Evolutionary conservation across 1,139 yeast genomes (phyloP).

Genomic region (Lodderomyces pseudojiufengensis): DNA sequence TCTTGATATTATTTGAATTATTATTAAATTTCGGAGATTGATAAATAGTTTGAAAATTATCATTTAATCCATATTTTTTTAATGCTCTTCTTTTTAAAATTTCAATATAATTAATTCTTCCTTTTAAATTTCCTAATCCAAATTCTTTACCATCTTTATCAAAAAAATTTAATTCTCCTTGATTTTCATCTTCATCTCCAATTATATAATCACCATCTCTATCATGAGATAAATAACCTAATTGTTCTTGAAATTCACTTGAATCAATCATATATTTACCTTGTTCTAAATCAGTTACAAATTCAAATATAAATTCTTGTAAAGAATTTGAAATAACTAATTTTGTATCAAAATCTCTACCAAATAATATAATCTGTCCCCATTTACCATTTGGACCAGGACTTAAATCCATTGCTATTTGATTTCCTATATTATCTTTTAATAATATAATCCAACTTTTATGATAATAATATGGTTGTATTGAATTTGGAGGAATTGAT

Average conservation of each 20-base stretch:
- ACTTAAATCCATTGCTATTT: constrained; percentile 57
- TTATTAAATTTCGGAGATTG: constrained; percentile 30
- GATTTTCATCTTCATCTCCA: constrained; percentile 48
- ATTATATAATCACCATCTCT: constrained; percentile 46
- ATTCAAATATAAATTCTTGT: constrained; percentile 50
- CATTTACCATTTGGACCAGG: constrained; percentile 59
- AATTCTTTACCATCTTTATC: constrained; percentile 36
- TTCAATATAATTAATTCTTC: constrained; percentile 46
- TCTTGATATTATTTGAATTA: not conserved
- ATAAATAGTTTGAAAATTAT: constrained; percentile 38
- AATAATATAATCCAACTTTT: constrained; percentile 60
- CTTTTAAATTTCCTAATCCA: constrained; percentile 30
- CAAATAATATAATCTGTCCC: constrained; percentile 63
- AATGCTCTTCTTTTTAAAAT: constrained; percentile 50
- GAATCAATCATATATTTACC: constrained; percentile 54
- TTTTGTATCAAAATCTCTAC: constrained; percentile 63
- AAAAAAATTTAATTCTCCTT: constrained; percentile 38
- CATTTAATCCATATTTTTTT: constrained; percentile 39
- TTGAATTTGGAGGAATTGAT: constrained; percentile 55
- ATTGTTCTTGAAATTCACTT: constrained; percentile 28
- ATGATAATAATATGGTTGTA: constrained; percentile 54
- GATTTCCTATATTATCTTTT: constrained; percentile 57
- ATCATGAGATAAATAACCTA: constrained; percentile 29
- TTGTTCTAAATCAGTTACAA: constrained; percentile 49
- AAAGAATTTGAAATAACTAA: constrained; percentile 55